phyloP scores from a whole-genome alignment of 1,284 basidiomycete species.

The Malassezia sp. region DNA sequence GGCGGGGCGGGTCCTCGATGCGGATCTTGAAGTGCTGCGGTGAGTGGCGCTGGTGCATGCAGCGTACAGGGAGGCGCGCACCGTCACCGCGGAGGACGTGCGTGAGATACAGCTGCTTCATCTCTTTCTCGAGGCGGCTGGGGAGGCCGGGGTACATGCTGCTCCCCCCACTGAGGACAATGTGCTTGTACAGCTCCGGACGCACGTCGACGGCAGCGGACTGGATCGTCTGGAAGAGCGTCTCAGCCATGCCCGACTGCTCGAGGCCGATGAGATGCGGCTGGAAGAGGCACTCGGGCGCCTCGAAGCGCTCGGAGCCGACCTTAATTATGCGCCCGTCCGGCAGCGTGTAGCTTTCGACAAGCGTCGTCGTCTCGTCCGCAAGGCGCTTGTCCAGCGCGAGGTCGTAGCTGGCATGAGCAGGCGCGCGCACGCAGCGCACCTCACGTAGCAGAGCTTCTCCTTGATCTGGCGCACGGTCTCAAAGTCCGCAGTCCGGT shows the following conservation, averaged over 20 bases:
- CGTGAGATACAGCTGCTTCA: constrained; percentile 95
- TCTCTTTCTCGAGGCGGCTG: constrained; percentile 92
- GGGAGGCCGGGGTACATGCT: constrained; percentile 99
- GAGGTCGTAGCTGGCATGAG: constrained; percentile 84
- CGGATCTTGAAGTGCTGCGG: constrained; percentile 99
- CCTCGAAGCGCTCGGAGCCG: constrained; percentile 96
- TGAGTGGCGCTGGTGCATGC: too few species aligned
- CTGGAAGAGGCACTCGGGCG: constrained; percentile 99
- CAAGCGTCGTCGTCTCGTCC: constrained; percentile 90
- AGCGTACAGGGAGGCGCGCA: constrained; percentile 62
- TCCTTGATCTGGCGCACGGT: constrained; percentile 98
- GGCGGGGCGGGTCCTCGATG: constrained; percentile 91
- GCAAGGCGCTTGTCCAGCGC: constrained; percentile 84
- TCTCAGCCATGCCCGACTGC: constrained; percentile 91
- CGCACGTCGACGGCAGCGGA: constrained; percentile 79
- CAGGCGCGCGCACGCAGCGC: too few species aligned
- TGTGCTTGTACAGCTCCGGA: constrained; percentile 88
- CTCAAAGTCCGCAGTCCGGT: constrained; percentile 97
- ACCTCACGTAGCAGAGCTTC: constrained; percentile 88
- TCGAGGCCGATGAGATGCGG: constrained; percentile 95
- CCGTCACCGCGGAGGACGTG: constrained; percentile 77
- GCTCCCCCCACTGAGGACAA: constrained; percentile 82
- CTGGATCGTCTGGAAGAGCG: constrained; percentile 94
- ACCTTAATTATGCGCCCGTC: constrained; percentile 95
- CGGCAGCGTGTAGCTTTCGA: constrained; percentile 94